Conservation (phyloP, 2,329 filamentous ascomycete genomes). For the Cercospora nicotianae region DNA sequence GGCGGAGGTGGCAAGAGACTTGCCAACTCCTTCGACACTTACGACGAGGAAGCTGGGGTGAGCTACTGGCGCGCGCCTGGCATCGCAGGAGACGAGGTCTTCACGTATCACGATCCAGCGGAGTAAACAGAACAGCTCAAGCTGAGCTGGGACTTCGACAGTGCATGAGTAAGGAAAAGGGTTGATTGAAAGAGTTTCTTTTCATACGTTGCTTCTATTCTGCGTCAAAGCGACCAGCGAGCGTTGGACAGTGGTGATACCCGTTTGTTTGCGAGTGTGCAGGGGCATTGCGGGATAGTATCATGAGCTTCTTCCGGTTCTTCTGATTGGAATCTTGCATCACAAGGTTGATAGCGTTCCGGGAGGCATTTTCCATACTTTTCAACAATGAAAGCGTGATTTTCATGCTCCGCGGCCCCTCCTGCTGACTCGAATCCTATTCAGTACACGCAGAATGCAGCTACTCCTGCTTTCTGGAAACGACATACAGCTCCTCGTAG, state of each 20-base stretch:
- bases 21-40: constrained; percentile 54
- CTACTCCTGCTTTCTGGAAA: constrained; percentile 3
- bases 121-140: constrained; percentile 7
- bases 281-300: background rate
- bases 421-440: background rate
- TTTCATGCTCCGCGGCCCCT: background rate
- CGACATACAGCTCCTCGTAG: constrained; percentile 5
- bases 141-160: constrained; percentile 14
- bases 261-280: background rate
- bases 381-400: background rate
- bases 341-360: background rate
- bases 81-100: constrained; percentile 49
- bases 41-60: constrained; percentile 55
- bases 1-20: constrained; percentile 64
- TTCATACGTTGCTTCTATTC: background rate
- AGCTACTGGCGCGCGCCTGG: constrained; percentile 59
- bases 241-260: background rate
- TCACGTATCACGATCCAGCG: constrained; percentile 60
- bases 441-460: background rate
- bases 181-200: background rate
- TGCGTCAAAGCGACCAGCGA: background rate
- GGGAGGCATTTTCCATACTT: background rate
- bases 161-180: background rate
- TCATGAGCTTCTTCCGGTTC: background rate
- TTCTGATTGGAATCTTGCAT: background rate